Percentiles rank a stretch among this genome's conserved stretches.
Conservation (phyloP, 495 filamentous ascomycete species). For the Endocarpon pusillum region DNA sequence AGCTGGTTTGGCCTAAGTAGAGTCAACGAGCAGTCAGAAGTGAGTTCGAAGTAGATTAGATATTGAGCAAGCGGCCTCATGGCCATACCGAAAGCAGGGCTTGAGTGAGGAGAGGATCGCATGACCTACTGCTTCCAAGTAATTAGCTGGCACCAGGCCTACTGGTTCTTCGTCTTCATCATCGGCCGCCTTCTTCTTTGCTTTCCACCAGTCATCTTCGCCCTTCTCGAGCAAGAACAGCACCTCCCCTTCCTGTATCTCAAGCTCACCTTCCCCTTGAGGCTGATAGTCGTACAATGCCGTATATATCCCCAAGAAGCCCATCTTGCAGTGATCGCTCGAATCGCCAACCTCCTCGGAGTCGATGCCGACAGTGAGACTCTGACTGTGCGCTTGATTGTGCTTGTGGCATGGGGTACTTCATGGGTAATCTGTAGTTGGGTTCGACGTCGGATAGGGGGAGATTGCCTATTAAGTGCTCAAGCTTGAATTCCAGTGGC, state of each 20-base stretch:
- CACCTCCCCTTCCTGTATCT: slow-evolving; percentile 75
- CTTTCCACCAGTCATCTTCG: slow-evolving; percentile 90
- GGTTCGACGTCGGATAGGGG: no score
- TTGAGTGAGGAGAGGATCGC: neutral
- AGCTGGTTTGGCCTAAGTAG: neutral
- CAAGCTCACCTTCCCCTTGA: slow-evolving; percentile 74
- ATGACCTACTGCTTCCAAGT: slow-evolving; percentile 76
- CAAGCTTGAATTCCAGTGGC: no score
- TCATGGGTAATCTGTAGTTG: no score
- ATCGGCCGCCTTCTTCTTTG: slow-evolving; percentile 82
- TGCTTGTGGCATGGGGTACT: no score
- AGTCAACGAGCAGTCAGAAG: neutral
- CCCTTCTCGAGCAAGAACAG: slow-evolving; percentile 87
- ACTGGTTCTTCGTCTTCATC: slow-evolving; percentile 92
- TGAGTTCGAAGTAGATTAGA: neutral
- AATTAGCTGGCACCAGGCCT: slow-evolving; percentile 88
- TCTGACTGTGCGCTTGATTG: no score
- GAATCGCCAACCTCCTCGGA: neutral
- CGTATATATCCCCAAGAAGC: slow-evolving; percentile 80
- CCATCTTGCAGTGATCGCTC: slow-evolving; percentile 36
- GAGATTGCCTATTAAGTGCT: no score
- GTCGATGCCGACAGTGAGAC: no score
- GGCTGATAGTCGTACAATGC: slow-evolving; percentile 89
- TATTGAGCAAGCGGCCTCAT: neutral
- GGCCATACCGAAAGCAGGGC: neutral